Evolutionary conservation across 306 rosid genomes (phyloP), one percentile per base, ranked within the genome.

Genomic region (Medicago ruthenica): DNA sequence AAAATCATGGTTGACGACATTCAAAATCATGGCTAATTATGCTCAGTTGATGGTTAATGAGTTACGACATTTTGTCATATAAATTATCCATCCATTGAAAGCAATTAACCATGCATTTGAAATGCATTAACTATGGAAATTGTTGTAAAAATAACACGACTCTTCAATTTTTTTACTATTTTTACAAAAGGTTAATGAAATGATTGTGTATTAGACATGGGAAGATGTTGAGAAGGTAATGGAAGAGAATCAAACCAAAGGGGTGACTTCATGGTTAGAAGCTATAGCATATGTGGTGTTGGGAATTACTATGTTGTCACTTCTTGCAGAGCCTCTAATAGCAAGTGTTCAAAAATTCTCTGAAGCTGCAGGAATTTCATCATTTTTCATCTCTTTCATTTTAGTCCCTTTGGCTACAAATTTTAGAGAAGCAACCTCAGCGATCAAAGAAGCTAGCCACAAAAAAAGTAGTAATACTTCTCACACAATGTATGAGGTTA

Each of bases 301-400:
- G 57, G 89, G 89, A 45, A 47, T 83, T 59, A 75, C 75, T 48
- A 73, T 86, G 12, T 36, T 83, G 45, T 74, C 91, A 17, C 61
- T 86, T 72, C 86, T 89, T 66, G 94, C 94, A 4, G 91, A 89
- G 74, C 95, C 95, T 24, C 61, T 89, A 15, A 84, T 89, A 55
- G 78, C 77, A 11, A 86, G 83, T 64, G 95, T 89, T 22, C 86
- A 86, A 64, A 75, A 58, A 10, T 87, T 89, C 82, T 84, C 95
- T 7, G 53, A 70, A 55, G 60, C 61, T n/a, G 87, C 81, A 5
- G 82, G 87, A 24, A 81, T 89, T 6, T 87, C 90, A 22, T 80
- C 91, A 39, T 89, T 89, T 82, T 84, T 78, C 55, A 60, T 84
- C 70, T 83, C 90, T 1, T 89, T 89, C 53, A 85, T 89, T 54